Evolutionary conservation across 148 eudicot species (phyloP).

Genomic region (Camellia japonica): DNA sequence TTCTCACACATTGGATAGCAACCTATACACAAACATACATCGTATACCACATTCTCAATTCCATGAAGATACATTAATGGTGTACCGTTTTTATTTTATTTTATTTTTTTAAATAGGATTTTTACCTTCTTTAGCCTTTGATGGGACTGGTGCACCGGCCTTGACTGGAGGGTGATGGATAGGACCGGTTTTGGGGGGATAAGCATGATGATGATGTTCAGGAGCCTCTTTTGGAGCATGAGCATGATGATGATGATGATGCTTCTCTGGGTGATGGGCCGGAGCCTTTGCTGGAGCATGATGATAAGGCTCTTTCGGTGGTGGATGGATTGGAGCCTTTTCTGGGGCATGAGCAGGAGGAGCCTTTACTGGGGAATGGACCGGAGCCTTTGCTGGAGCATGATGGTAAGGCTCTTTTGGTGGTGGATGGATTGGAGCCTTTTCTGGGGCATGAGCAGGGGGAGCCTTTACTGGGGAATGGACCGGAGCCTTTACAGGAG

Average conservation of each 20-base stretch:
- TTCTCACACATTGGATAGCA: background rate
- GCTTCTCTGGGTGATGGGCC: background rate
- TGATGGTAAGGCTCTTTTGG: background rate
- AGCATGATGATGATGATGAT: background rate
- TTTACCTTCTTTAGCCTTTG: background rate
- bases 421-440: background rate
- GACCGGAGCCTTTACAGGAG: background rate
- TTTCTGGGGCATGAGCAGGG: background rate
- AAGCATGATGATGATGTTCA: background rate
- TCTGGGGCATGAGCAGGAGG: background rate
- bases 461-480: background rate
- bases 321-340: background rate
- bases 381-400: background rate
- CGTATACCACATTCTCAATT: background rate
- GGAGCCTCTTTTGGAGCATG: conserved; percentile 1
- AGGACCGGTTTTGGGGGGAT: background rate
- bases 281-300: conserved; percentile 7
- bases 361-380: conserved; percentile 1
- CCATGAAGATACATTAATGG: too few relatives aligned
- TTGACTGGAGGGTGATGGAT: background rate
- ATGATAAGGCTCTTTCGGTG: too few relatives aligned
- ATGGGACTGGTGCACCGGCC: background rate
- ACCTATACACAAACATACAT: background rate
- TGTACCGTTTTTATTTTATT: too few relatives aligned
- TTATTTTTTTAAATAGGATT: background rate